Conservation (phyloP, 2,329 filamentous ascomycete genomes). For the Grosmannia huntii region DNA sequence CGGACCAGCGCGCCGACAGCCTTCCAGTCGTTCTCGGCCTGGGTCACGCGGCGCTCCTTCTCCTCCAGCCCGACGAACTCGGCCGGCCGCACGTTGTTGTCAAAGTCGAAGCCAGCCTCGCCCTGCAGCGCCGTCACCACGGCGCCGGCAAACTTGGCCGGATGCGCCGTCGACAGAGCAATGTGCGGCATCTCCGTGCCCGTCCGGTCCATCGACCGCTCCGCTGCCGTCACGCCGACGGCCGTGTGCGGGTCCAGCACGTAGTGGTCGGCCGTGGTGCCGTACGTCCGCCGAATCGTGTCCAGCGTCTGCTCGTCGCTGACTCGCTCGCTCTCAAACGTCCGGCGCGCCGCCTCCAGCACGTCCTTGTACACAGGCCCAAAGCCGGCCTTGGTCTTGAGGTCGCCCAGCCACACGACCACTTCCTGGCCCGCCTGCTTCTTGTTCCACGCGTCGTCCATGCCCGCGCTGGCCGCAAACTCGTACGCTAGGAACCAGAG, state of each 20-base stretch:
- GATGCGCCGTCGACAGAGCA: slow-evolving; percentile 84
- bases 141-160: slow-evolving; percentile 82
- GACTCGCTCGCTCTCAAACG: slow-evolving; percentile 72
- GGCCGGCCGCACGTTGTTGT: slow-evolving; percentile 58
- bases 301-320: slow-evolving; percentile 54
- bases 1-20: slow-evolving; percentile 64
- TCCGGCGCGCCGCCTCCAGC: slow-evolving; percentile 53
- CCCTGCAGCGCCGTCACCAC: slow-evolving; percentile 67
- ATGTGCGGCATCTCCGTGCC: slow-evolving; percentile 53
- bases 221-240: slow-evolving; percentile 67
- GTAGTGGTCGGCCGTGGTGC: slow-evolving; percentile 34
- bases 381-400: slow-evolving; percentile 76
- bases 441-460: slow-evolving; percentile 54
- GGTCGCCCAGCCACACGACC: slow-evolving; percentile 59
- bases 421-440: slow-evolving; percentile 66
- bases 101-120: slow-evolving; percentile 63
- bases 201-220: slow-evolving; percentile 50
- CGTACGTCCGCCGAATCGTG: slow-evolving; percentile 47
- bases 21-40: slow-evolving; percentile 59
- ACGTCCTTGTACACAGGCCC: slow-evolving; percentile 61
- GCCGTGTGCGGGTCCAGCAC: slow-evolving; percentile 89
- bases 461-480: slow-evolving; percentile 43
- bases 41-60: slow-evolving; percentile 60
- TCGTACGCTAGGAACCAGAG: slow-evolving; percentile 80
- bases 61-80: slow-evolving; percentile 73